These are phyloP conservation scores for Amaranthus tricolor DNA, from an alignment of 179 eudicot genomes.

Conservation along the genomic window DNA sequence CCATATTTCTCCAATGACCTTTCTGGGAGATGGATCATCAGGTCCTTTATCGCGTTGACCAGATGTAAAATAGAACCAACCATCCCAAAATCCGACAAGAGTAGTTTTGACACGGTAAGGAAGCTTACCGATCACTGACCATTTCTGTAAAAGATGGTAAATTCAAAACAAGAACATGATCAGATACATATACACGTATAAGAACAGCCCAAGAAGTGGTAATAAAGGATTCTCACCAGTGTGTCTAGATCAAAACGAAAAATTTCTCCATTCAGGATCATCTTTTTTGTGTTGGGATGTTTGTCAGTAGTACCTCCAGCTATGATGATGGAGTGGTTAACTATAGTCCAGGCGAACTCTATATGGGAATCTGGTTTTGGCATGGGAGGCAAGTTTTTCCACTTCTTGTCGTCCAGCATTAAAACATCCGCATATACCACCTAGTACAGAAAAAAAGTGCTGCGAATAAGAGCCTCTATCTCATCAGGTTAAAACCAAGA, in stretches of 20 bases:
- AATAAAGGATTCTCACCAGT: conserved; percentile 40
- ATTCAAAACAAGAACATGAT: conserved; percentile 1
- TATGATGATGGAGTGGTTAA: conserved; percentile 68
- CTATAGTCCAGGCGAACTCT: conserved; percentile 91
- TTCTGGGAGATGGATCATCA: conserved; percentile 81
- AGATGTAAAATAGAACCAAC: conserved; percentile 88
- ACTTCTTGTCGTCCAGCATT: conserved; percentile 91
- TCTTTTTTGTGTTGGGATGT: conserved; percentile 89
- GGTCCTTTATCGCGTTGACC: conserved; percentile 97
- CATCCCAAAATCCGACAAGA: conserved; percentile 80
- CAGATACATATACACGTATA: not conserved
- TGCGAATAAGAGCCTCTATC: not conserved
- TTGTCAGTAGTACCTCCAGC: conserved; percentile 97
- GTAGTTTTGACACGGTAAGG: conserved; percentile 96
- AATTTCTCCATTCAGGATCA: conserved; percentile 76
- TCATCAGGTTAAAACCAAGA: not conserved
- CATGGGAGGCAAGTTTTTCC: conserved; percentile 90
- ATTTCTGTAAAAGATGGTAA: conserved; percentile 48
- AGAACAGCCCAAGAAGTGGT: not conserved
- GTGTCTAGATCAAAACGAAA: conserved; percentile 71
- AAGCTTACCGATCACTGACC: conserved; percentile 87
- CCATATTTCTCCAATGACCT: conserved; percentile 93
- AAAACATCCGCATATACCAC: conserved; percentile 83
- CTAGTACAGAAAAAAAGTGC: conserved; percentile 32
- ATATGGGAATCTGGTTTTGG: conserved; percentile 98